These are phyloP conservation scores for Crithidia brevicula DNA, from an alignment of 208 protist genomes.

Conservation along the genomic window DNA sequence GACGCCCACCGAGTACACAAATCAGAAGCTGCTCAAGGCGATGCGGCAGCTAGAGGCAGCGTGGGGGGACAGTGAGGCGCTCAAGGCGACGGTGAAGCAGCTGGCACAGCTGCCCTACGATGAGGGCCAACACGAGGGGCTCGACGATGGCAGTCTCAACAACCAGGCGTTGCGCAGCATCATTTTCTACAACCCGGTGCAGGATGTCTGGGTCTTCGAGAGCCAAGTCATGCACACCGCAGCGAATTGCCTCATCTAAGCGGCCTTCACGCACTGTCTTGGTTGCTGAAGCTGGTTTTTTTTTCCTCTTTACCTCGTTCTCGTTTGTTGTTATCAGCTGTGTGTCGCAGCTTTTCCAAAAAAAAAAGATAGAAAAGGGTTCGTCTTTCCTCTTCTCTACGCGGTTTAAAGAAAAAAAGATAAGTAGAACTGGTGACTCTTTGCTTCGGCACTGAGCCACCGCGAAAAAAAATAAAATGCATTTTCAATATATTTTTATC, in stretches of 20 bases:
- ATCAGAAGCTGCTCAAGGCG: conserved; percentile 79
- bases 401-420: no score
- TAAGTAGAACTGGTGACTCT: no score
- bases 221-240: conserved; percentile 83
- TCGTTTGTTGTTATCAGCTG: not conserved
- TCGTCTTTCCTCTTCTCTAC: no score
- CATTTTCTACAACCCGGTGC: conserved; percentile 83
- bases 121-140: conserved; percentile 67
- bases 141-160: conserved; percentile 64
- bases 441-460: no score
- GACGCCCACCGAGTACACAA: conserved; percentile 68
- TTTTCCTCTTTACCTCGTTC: not conserved
- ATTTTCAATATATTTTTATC: no score
- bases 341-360: no score
- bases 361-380: not conserved
- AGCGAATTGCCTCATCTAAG: conserved; percentile 66
- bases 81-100: conserved; percentile 57
- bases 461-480: no score
- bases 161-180: conserved; percentile 64
- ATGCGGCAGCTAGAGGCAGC: conserved; percentile 80
- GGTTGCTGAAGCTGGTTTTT: not conserved
- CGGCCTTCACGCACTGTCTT: not conserved
- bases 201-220: conserved; percentile 81
- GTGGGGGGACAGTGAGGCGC: conserved; percentile 49
- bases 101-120: conserved; percentile 74